Evolutionary conservation across 441 rosid genomes (phyloP), one percentile per base, ranked within the genome.

Genomic region (Pelargonium citronellum): DNA sequence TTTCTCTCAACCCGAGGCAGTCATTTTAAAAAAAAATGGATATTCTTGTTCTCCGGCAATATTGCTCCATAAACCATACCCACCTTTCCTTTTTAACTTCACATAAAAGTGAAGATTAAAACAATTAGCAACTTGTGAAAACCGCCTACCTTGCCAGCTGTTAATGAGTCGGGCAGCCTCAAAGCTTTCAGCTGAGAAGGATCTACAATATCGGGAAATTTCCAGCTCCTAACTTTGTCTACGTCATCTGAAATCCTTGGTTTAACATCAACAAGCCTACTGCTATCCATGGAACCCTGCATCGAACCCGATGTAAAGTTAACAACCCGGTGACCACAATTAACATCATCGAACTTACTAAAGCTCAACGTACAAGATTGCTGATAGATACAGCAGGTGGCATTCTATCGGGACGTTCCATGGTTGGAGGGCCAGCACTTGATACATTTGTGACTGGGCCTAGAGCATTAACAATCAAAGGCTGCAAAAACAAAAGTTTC

Each of bases 181-280:
- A 90, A 64, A 68, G 98, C 84, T 41, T 84, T 91, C 70, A 95
- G 87, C 67, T 90, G 96, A 30, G 91, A 85, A 68, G 84, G 76
- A 75, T 92, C 90, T 78, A 78, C 89, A 67, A 92, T 87, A 83
- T 89, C 96, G 58, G 87, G 87, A 64, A 85, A 74, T 79, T 90
- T 92, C 98, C 95, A 87, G 64, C 77, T 83, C 79, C 89, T 83
- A 70, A 89, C 81, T 69, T 85, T 86, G 74, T 88, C 96, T 19
- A 70, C 41, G 72, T 89, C 93, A 57, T 92, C 91, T 16, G 78
- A 79, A 78, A 84, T 80, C 79, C 88, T 86, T 24, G 93, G 91
- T 81, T 92, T 89, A 60, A 82, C 86, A 66, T 87, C 93, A 22
- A 70, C 83, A 79, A 87, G 78, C 72, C 71, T 79, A 73, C 83